phyloP scores from a whole-genome alignment of 768 basidiomycete species.

The Hypholoma sublateritium region DNA sequence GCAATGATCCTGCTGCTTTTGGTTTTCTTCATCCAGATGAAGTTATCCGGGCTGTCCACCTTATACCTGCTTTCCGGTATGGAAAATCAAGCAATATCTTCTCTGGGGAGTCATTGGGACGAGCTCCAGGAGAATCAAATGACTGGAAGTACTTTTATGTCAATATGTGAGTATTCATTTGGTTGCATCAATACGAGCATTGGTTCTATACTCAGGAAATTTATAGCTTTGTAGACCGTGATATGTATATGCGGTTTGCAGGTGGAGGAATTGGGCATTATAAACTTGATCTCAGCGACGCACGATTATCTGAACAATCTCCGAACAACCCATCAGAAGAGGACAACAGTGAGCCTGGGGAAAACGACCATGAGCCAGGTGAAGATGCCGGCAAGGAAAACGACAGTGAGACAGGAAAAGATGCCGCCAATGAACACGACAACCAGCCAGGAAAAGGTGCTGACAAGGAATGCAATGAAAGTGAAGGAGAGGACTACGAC shows the following conservation, averaged over 20 bases:
- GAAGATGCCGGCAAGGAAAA: too few species aligned
- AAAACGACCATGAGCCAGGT: too few species aligned
- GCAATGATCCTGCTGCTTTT: slow-evolving; percentile 8
- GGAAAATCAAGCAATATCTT: not conserved
- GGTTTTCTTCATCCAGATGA: slow-evolving; percentile 18
- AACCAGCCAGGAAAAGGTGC: too few species aligned
- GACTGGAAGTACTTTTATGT: slow-evolving; percentile 11
- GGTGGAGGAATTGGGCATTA: slow-evolving; percentile 24
- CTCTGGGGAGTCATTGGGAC: not conserved
- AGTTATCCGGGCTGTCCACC: slow-evolving; percentile 12
- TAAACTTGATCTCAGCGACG: not conserved
- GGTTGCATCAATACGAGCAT: not conserved
- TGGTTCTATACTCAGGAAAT: not conserved
- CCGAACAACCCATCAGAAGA: too few species aligned
- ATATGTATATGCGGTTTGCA: slow-evolving; percentile 25
- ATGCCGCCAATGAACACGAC: too few species aligned
- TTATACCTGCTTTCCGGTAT: slow-evolving; percentile 12
- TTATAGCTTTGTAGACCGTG: slow-evolving; percentile 24
- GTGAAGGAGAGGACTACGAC: too few species aligned
- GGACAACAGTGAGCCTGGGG: too few species aligned
- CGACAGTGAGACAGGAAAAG: too few species aligned
- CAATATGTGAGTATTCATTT: slow-evolving; percentile 7
- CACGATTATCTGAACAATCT: too few species aligned
- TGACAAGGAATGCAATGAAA: too few species aligned
- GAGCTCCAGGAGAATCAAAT: not conserved